phyloP scores from a whole-genome alignment of 2,329 filamentous ascomycete species.

The Cryphonectria naterciae region DNA sequence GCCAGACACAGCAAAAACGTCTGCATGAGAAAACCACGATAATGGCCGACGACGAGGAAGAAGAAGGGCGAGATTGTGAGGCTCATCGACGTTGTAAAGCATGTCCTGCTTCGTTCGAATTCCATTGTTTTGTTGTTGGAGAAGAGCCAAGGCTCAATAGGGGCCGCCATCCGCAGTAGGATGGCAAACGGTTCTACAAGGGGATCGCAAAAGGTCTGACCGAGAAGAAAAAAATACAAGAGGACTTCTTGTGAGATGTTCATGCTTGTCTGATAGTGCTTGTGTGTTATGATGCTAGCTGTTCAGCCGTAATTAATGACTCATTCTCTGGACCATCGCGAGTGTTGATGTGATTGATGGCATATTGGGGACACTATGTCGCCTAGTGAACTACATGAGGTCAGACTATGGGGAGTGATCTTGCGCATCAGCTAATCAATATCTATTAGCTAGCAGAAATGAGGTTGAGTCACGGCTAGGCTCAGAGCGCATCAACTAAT shows the following conservation, averaged over 20 bases:
- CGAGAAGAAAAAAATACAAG: not conserved
- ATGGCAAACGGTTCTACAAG: not conserved
- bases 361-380: not conserved
- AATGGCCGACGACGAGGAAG: not conserved
- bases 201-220: not conserved
- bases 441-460: not conserved
- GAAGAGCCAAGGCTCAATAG: too few relatives aligned
- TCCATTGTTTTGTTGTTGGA: too few relatives aligned
- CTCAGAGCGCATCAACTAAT: not conserved
- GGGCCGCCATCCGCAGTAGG: not conserved
- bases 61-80: not conserved
- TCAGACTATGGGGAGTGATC: not conserved
- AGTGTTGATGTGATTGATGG: not conserved
- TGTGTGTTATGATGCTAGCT: not conserved
- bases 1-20: slow-evolving; percentile 25
- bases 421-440: not conserved
- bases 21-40: not conserved
- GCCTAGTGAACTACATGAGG: not conserved
- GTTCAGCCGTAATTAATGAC: not conserved
- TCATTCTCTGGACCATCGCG: not conserved
- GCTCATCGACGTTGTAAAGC: not conserved
- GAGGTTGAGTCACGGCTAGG: not conserved
- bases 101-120: too few relatives aligned
- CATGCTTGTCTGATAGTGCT: not conserved
- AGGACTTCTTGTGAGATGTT: not conserved